Base-by-base conservation (phyloP, 2,329 filamentous ascomycete species). In the Dryadomyces quercus-mongolicae region DNA sequence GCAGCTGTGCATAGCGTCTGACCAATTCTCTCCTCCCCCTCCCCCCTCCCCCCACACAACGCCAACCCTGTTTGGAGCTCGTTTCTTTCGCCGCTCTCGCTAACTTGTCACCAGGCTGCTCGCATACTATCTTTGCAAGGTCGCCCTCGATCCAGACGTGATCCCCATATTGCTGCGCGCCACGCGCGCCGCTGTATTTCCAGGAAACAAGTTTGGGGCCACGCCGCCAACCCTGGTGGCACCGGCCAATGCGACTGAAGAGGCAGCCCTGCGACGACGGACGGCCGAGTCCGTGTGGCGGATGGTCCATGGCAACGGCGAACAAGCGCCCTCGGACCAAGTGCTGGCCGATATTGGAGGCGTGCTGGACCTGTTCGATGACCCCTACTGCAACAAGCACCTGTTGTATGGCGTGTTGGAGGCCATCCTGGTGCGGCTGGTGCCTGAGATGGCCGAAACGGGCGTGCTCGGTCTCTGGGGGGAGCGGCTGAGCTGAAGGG, bases 311-410 rank as follows among this genome's bases (percentile, higher is more conserved):
- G 20, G 10, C 42, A 48, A 38, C 38, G 21, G 45, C 22, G 50
- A 15, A 5, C 44, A 20, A 36, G 45, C 48, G 15, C 21, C 36
- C 49, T 52, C 47, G 31, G 55, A 58, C 25, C 40, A 48, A 4
- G 71, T 76, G 21, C 68, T 81, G 47, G 68, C 71, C 57, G 77
- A 84, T 61, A 76, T 88, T 59, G 80, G 84, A 63, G 71, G 76
- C 57, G 70, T 90, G 48, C 74, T 97, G 49, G 81, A 86, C 62
- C 74, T 91, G 42, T 84, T 95, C 60, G 80, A 79, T 16, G 90
- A 96, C 68, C 74, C 78, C 52, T 95, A 95, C 70, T 85, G 90
- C 70, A 98, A 98, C 70, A 94, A 91, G 71, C 90, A 96, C 70
- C 72, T 97, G 36, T 73, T 95, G 61, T 95, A 95, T 64, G 76